Conservation (phyloP, 352 stramenopile species). For the Phytophthora sp. region DNA sequence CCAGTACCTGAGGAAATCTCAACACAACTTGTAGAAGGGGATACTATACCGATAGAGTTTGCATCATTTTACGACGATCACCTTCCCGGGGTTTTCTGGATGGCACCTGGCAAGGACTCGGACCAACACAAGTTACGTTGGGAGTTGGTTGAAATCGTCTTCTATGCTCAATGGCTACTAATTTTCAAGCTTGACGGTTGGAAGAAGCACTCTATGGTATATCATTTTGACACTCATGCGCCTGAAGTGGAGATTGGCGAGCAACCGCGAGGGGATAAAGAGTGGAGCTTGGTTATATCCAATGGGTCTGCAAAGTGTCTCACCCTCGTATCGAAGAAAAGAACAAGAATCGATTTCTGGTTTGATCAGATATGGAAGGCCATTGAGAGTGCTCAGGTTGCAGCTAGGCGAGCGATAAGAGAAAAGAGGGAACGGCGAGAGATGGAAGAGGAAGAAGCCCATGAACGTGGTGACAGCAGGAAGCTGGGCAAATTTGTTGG, state of each 20-base stretch:
- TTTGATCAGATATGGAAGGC: conserved; percentile 61
- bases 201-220: conserved; percentile 36
- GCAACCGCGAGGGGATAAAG: conserved; percentile 35
- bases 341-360: conserved; percentile 63
- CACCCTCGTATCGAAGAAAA: conserved; percentile 47
- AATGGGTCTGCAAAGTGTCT: conserved; percentile 1
- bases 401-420: conserved; percentile 18
- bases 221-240: conserved; percentile 31
- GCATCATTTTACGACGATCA: conserved; percentile 56
- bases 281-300: conserved; percentile 52
- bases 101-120: conserved; percentile 11
- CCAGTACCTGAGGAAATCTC: conserved; percentile 36
- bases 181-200: conserved; percentile 51
- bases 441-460: conserved; percentile 28
- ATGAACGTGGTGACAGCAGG: conserved; percentile 1
- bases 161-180: conserved; percentile 43
- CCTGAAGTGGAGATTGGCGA: conserved; percentile 36
- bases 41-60: conserved; percentile 32
- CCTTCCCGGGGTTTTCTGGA: conserved; percentile 58
- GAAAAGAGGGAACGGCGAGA: conserved; percentile 27
- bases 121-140: conserved; percentile 25
- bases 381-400: conserved; percentile 32
- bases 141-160: conserved; percentile 51
- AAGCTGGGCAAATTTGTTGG: conserved; percentile 4
- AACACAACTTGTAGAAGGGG: conserved; percentile 11